These are phyloP conservation scores for Cyanidium caldarium DNA, from an alignment of 23 red algal genomes.

Conservation along the genomic window DNA sequence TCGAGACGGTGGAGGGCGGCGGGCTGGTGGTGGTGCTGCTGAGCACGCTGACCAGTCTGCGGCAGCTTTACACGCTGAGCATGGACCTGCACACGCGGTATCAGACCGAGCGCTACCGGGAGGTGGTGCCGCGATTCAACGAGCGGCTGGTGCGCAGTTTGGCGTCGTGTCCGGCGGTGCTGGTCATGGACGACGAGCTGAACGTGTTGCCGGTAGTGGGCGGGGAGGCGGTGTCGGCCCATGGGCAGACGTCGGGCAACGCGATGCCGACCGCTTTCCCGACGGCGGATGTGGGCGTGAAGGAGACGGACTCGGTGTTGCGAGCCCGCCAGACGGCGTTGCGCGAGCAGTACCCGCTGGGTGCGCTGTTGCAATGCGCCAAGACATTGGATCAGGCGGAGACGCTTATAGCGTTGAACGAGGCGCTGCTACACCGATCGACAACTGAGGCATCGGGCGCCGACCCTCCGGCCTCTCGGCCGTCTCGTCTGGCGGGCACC, in stretches of 20 bases:
- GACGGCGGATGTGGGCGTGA: no score
- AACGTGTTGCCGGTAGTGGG: constrained; percentile 59
- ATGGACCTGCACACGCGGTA: constrained; percentile 79
- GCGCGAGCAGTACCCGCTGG: neutral
- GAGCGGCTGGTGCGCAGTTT: constrained; percentile 73
- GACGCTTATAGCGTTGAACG: no score
- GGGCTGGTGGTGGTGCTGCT: constrained; percentile 69
- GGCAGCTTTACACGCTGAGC: constrained; percentile 53
- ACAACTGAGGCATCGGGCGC: neutral
- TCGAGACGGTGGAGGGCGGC: constrained; percentile 81
- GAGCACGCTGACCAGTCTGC: constrained; percentile 47
- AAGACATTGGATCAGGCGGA: neutral
- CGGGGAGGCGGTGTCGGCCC: no score
- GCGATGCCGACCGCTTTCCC: no score
- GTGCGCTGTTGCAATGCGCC: neutral
- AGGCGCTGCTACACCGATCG: neutral
- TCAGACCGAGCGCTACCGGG: constrained; percentile 48
- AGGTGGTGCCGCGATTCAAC: constrained; percentile 71
- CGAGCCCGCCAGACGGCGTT: no score
- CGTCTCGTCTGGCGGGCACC: no score
- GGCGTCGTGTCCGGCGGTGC: constrained; percentile 30
- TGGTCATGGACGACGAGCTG: constrained; percentile 87
- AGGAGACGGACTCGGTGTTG: no score
- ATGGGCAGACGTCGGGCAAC: no score
- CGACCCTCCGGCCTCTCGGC: neutral